These are phyloP conservation scores for Neckera pumila DNA, from an alignment of 225 moss, liverwort and hornwort species.

Conservation along the genomic window DNA sequence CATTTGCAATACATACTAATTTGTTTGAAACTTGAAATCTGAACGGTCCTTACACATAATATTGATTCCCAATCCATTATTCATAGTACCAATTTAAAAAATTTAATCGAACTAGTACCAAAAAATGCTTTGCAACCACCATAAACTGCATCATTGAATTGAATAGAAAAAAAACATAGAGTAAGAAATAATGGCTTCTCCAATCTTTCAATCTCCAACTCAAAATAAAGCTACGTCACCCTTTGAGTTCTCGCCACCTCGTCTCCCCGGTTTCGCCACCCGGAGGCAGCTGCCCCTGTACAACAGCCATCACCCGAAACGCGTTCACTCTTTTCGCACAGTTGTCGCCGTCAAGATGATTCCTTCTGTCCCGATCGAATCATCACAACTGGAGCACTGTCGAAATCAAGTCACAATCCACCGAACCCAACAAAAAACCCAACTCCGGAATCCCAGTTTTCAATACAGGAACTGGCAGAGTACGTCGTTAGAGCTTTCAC, in stretches of 20 bases:
- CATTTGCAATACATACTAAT: too few species aligned
- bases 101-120: too few species aligned
- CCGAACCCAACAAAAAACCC: neutral
- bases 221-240: neutral
- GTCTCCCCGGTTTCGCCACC: neutral
- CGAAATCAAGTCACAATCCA: too few species aligned
- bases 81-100: neutral
- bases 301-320: neutral
- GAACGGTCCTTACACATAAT: too few species aligned
- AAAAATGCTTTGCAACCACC: accelerated
- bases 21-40: neutral
- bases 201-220: too few species aligned
- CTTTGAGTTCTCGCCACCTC: neutral
- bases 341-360: neutral
- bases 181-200: too few species aligned
- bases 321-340: neutral
- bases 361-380: neutral
- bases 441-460: neutral
- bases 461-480: neutral
- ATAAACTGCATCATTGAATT: neutral
- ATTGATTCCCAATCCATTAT: neutral
- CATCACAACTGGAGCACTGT: neutral
- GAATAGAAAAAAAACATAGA: too few species aligned
- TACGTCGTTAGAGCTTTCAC: neutral
- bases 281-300: too few species aligned